Base-by-base conservation (phyloP, 179 eudicot genomes). In the Sideroxylon spinosum region DNA sequence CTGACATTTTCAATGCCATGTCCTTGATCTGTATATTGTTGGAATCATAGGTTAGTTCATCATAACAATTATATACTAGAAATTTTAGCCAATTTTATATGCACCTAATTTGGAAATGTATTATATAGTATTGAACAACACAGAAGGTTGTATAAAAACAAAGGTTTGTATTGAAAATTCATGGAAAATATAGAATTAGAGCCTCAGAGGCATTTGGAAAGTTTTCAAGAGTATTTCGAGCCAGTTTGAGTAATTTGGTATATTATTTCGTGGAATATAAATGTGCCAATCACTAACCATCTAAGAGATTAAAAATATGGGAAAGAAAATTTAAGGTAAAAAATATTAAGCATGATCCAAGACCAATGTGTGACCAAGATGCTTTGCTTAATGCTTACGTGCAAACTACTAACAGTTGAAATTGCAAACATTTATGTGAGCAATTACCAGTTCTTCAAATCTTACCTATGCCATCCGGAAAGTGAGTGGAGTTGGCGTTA, bases 1-100 rank as follows among this genome's bases (percentile, higher is more conserved):
- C 95, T 0, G 98, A 91, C 66, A 91, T 86, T 73, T 94, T 94
- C 82, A 91, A 65, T 71, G 98, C 97, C 90, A 91, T 91, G 60
- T 90, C 95, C 81, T 94, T 94, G 65, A 94, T 91, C 98, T 94
- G 92, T 71, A 78, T 23, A 63, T 60, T 49, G 46, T 77, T 25
- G 37, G 25, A 61, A 76, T 29, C 17, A 26, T 26, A 26, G 28
- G 12, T 55, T 29, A 56, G 20, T 23, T 19, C 3, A 55, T 16
- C 17, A 2, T 5, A 29, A 8, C 0, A 73, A 10, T 72, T 59
- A 17, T 59, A 17, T 16, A 59, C 22, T 19, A n/a, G 63, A 59
- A n/a, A 59, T 6, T 59, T 59, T 59, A 19, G 63, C 28, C 56
- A 60, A 32, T 59, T 59, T 37, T 59, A 13, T 2, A 0, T 2